Evolutionary conservation across 495 filamentous ascomycete species (phyloP).

Genomic region (Xylaria curta): DNA sequence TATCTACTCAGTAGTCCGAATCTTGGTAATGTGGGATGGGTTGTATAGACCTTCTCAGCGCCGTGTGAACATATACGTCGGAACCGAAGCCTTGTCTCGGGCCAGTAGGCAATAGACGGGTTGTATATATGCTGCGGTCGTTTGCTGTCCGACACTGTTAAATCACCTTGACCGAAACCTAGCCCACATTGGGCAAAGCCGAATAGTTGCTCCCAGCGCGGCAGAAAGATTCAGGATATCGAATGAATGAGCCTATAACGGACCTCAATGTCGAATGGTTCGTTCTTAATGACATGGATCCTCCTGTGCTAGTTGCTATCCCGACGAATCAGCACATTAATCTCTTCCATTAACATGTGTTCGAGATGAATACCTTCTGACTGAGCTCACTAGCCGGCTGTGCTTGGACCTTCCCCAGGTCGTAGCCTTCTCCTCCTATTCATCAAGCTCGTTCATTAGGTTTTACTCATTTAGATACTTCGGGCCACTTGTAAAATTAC

Average conservation of each 20-base stretch:
- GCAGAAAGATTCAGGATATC: background rate
- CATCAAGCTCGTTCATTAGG: background rate
- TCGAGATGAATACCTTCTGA: background rate
- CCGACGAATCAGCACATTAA: background rate
- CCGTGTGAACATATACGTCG: background rate
- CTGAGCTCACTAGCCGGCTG: background rate
- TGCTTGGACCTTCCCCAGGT: background rate
- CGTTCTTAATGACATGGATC: background rate
- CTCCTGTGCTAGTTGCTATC: background rate
- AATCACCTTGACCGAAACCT: background rate
- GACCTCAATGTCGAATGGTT: constrained; percentile 1
- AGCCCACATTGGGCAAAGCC: background rate
- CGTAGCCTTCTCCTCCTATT: background rate
- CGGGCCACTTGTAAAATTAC: background rate
- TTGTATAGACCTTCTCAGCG: background rate
- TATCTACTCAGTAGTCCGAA: background rate
- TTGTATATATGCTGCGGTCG: background rate
- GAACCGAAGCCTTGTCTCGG: background rate
- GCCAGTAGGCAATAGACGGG: background rate
- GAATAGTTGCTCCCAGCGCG: background rate
- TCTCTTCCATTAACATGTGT: background rate
- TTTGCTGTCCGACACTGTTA: background rate
- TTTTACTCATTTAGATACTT: background rate
- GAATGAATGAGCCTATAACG: background rate
- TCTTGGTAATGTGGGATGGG: background rate